Evolutionary conservation across 441 rosid genomes (phyloP).

Genomic region (Gossypium trilobum): DNA sequence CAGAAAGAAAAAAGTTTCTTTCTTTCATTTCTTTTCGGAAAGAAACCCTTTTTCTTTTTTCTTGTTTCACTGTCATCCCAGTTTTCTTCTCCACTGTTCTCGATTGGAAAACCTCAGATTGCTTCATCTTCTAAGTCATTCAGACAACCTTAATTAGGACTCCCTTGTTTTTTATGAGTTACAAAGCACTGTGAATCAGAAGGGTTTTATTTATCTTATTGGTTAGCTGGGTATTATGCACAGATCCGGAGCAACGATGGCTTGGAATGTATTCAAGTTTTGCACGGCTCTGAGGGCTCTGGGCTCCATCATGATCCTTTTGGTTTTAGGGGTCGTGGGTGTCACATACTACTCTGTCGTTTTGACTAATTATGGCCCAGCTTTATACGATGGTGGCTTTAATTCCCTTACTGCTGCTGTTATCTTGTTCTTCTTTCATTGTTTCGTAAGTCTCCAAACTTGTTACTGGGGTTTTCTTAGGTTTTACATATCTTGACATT

Average conservation of each 20-base stretch:
- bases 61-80: background rate
- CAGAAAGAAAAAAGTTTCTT: background rate
- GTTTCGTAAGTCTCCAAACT: conserved; percentile 35
- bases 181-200: background rate
- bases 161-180: background rate
- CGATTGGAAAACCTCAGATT: background rate
- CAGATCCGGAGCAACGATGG: conserved; percentile 85
- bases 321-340: conserved; percentile 83
- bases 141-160: background rate
- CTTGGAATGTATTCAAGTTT: conserved; percentile 93
- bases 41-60: background rate
- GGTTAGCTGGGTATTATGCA: conserved; percentile 37
- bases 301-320: conserved; percentile 89
- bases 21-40: background rate
- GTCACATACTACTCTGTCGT: conserved; percentile 88
- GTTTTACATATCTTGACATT: background rate
- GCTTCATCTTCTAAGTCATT: background rate
- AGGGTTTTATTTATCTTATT: background rate
- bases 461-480: background rate
- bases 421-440: conserved; percentile 63
- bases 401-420: conserved; percentile 43
- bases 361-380: conserved; percentile 71
- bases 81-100: background rate
- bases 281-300: conserved; percentile 84
- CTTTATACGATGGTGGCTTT: conserved; percentile 52